Conservation (phyloP, 2,329 filamentous ascomycete species). For the Graphilbum fragrans region DNA sequence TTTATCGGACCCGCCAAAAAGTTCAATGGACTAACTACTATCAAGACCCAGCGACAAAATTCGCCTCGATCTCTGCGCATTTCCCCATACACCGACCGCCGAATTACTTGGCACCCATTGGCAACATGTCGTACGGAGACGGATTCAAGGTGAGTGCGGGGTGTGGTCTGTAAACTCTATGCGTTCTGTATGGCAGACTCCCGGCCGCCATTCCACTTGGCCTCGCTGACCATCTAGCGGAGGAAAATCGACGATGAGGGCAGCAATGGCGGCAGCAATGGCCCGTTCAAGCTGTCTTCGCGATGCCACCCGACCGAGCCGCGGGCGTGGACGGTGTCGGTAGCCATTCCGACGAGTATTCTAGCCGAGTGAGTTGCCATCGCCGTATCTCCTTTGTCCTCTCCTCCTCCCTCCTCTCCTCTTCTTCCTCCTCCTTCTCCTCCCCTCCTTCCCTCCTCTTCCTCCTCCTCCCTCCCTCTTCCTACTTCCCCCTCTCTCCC, state of each 20-base stretch:
- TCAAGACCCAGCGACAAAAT: background rate
- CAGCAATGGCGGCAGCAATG: slow-evolving; percentile 16
- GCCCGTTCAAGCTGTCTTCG: slow-evolving; percentile 50
- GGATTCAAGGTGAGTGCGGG: slow-evolving; percentile 10
- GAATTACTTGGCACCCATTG: background rate
- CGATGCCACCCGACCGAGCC: slow-evolving; percentile 54
- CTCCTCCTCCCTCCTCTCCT: background rate
- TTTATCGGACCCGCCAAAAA: slow-evolving; percentile 8
- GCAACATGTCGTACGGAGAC: slow-evolving; percentile 11
- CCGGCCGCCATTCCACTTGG: no score
- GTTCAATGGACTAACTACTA: slow-evolving; percentile 1
- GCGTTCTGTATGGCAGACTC: no score
- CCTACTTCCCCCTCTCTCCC: no score
- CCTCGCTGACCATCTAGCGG: slow-evolving; percentile 17
- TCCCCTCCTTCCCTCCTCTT: background rate
- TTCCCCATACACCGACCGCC: no score
- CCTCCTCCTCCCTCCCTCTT: background rate
- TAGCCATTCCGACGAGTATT: slow-evolving; percentile 69
- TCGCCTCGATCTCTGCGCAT: background rate
- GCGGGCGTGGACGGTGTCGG: slow-evolving; percentile 60
- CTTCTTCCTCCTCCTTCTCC: background rate
- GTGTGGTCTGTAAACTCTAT: no score
- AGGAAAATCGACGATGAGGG: slow-evolving; percentile 27
- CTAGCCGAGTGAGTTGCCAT: slow-evolving; percentile 49
- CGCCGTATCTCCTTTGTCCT: background rate